Evolutionary conservation across 2,329 filamentous ascomycete species (phyloP).

Genomic region (Orbilia javanica): DNA sequence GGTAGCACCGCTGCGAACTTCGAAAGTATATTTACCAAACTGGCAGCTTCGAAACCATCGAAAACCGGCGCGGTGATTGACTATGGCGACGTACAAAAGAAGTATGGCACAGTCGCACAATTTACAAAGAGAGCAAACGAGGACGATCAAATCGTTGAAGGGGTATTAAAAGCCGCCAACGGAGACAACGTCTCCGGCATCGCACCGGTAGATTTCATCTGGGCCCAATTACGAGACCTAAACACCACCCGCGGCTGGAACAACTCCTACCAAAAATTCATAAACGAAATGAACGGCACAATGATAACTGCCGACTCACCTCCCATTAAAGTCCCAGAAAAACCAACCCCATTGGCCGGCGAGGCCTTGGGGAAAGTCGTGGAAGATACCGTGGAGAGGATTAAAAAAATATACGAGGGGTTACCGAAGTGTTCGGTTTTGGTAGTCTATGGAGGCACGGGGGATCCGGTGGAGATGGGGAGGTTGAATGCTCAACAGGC

Average conservation of each 20-base stretch:
- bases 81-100: conserved; percentile 82
- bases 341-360: conserved; percentile 26
- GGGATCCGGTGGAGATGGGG: conserved; percentile 77
- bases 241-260: conserved; percentile 77
- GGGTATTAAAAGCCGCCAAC: conserved; percentile 69
- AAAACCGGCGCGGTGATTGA: conserved; percentile 83
- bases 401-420: conserved; percentile 71
- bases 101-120: conserved; percentile 72
- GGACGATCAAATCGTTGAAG: conserved; percentile 72
- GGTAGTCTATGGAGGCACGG: conserved; percentile 75
- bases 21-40: conserved; percentile 89
- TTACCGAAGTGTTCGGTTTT: conserved; percentile 76
- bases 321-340: conserved; percentile 25
- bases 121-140: conserved; percentile 69
- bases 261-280: conserved; percentile 49
- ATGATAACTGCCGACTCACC: conserved; percentile 25
- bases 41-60: conserved; percentile 72
- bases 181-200: conserved; percentile 70
- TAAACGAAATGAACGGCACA: conserved; percentile 35
- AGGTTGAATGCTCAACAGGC: conserved; percentile 73
- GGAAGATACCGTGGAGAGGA: conserved; percentile 64
- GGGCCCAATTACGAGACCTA: conserved; percentile 75
- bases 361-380: conserved; percentile 57
- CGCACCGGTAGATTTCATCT: conserved; percentile 76
- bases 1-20: conserved; percentile 81